A percentile compares a stretch with the other conserved stretches of the same genome.
Conservation (phyloP, 139 green algal genomes). For the Picochlorum sp. region DNA sequence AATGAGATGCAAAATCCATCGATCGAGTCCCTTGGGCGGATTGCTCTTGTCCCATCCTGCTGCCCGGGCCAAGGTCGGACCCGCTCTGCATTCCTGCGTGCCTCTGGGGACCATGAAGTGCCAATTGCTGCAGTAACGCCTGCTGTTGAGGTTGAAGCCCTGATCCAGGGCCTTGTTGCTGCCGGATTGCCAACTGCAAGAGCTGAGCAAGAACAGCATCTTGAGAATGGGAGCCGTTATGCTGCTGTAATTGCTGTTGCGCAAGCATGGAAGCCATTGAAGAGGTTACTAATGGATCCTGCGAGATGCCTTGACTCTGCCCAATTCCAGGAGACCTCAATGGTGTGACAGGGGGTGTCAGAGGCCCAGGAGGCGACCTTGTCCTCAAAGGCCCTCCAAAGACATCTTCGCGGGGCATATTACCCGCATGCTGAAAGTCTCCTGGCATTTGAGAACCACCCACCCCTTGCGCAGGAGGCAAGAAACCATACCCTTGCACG, state of each 20-base stretch:
- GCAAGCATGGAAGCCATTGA: slow-evolving; percentile 3
- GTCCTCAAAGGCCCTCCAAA: too few relatives aligned
- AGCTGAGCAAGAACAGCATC: slow-evolving; percentile 16
- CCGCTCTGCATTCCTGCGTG: too few relatives aligned
- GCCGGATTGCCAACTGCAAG: background rate
- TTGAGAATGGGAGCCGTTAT: background rate
- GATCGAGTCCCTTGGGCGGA: too few relatives aligned
- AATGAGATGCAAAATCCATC: too few relatives aligned
- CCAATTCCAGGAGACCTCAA: slow-evolving; percentile 9
- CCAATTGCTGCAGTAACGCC: too few relatives aligned
- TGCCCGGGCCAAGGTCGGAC: too few relatives aligned
- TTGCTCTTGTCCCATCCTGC: too few relatives aligned
- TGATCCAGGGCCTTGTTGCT: background rate
- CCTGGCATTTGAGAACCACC: background rate
- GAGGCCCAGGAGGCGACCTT: slow-evolving; percentile 11
- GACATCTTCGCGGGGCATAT: too few relatives aligned
- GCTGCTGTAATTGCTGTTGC: background rate
- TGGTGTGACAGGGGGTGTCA: slow-evolving; percentile 23
- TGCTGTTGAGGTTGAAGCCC: slow-evolving; percentile 6
- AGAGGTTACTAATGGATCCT: background rate
- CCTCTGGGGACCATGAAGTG: too few relatives aligned
- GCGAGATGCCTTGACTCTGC: background rate
- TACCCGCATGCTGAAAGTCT: too few relatives aligned
- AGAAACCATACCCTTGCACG: slow-evolving; percentile 43
- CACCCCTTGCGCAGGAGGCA: slow-evolving; percentile 35